phyloP scores from a whole-genome alignment of 2,329 filamentous ascomycete species.

The Purpureocillium takamizusanense region DNA sequence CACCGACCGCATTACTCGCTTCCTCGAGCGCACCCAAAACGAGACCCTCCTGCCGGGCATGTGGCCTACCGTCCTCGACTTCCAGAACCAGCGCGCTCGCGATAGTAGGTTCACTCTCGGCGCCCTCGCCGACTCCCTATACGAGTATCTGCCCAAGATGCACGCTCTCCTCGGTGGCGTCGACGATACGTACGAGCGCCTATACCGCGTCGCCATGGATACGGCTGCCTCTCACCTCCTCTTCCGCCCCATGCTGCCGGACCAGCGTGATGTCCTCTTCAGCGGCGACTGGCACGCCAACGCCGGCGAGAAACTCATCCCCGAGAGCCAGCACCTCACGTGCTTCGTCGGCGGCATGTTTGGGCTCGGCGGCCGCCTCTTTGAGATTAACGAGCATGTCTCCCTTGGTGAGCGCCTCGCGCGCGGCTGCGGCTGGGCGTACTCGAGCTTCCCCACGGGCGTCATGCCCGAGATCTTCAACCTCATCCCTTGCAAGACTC shows the following conservation, averaged over 20 bases:
- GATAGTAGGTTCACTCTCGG: conserved; percentile 40
- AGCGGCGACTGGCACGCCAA: conserved; percentile 19
- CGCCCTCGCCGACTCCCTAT: conserved; percentile 46
- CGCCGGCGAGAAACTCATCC: conserved; percentile 12
- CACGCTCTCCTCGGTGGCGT: conserved; percentile 58
- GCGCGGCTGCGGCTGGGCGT: conserved; percentile 49
- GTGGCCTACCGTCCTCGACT: conserved; percentile 62
- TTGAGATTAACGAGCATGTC: conserved; percentile 39
- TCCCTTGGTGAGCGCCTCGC: conserved; percentile 39
- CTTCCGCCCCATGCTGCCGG: conserved; percentile 59
- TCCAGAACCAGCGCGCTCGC: conserved; percentile 42
- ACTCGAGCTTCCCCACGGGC: conserved; percentile 42
- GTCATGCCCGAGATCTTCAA: conserved; percentile 50
- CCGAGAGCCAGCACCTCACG: conserved; percentile 25
- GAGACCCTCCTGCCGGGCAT: conserved; percentile 64
- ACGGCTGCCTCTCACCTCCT: conserved; percentile 53
- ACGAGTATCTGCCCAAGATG: conserved; percentile 55
- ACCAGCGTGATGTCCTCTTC: conserved; percentile 50
- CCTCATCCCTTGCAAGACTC: conserved; percentile 33
- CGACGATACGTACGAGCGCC: conserved; percentile 48
- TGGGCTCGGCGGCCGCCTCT: conserved; percentile 52
- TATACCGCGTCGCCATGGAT: conserved; percentile 59
- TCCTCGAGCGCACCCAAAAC: conserved; percentile 60
- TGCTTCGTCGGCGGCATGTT: conserved; percentile 66
- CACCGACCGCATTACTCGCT: conserved; percentile 61